phyloP scores from a whole-genome alignment of 2,329 filamentous ascomycete genomes.

The Fusarium ramigenum region DNA sequence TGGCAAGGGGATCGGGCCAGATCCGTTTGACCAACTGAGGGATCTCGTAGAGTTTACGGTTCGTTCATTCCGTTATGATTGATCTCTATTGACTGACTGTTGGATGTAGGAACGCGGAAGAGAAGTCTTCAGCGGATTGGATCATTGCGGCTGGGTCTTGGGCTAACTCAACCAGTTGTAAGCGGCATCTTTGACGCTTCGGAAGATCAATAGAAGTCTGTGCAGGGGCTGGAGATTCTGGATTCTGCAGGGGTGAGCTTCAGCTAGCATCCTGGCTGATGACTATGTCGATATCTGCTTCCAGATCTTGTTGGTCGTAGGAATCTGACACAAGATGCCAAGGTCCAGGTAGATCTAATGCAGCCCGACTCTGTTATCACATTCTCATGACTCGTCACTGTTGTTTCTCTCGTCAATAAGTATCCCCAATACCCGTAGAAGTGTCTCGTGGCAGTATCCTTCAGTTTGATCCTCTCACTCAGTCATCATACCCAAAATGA shows the following conservation, averaged over 20 bases:
- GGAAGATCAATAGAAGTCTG: background rate
- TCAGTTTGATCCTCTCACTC: no score
- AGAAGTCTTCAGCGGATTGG: background rate
- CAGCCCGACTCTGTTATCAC: background rate
- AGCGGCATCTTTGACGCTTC: background rate
- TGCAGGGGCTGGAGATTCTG: fast-evolving
- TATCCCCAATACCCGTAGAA: no score
- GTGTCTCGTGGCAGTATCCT: no score
- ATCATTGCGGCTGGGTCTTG: fast-evolving
- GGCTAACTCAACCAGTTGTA: fast-evolving
- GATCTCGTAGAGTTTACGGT: background rate
- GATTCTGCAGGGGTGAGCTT: fast-evolving
- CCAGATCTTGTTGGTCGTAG: background rate
- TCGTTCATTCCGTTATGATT: fast-evolving
- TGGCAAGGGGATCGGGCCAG: background rate
- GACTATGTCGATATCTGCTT: fast-evolving
- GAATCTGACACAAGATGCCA: background rate
- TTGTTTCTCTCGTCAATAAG: fast-evolving
- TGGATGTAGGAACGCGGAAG: background rate
- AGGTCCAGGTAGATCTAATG: background rate
- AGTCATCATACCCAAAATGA: background rate
- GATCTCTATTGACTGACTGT: fast-evolving
- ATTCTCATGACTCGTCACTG: fast-evolving
- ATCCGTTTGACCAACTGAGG: fast-evolving
- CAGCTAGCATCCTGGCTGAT: fast-evolving